Percentiles rank a stretch among this genome's conserved stretches.
Evolutionary conservation across 129 eudicot species (phyloP).

Genomic region (Sambucus nigra): DNA sequence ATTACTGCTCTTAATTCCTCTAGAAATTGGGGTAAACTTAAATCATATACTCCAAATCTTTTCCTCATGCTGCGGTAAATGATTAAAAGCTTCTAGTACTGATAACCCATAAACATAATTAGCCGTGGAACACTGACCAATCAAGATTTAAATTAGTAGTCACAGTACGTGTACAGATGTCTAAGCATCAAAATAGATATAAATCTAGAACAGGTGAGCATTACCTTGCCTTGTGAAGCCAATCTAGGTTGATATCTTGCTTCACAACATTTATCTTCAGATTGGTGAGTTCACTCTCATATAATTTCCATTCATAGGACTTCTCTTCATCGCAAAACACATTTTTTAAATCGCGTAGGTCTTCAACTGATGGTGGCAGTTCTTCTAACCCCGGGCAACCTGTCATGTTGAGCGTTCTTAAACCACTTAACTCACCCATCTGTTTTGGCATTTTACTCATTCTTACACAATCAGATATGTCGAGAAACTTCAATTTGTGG

Average conservation of each 20-base stretch:
- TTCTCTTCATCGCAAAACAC: not conserved
- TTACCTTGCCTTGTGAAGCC: conserved; percentile 3
- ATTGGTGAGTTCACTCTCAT: not conserved
- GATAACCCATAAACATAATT: too few species aligned
- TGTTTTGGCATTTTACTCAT: not conserved
- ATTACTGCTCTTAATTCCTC: too few species aligned
- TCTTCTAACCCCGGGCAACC: not conserved
- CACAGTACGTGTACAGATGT: too few species aligned
- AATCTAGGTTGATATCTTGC: not conserved
- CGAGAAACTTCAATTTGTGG: not conserved
- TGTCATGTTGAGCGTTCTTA: not conserved
- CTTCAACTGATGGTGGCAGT: not conserved
- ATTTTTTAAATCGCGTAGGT: not conserved
- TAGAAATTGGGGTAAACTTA: too few species aligned
- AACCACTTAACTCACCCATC: not conserved
- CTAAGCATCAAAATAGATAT: too few species aligned
- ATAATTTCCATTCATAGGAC: not conserved
- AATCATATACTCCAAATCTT: too few species aligned
- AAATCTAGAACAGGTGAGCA: too few species aligned
- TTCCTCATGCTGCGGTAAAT: too few species aligned
- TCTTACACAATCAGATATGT: not conserved
- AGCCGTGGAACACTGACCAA: too few species aligned
- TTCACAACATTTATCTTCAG: conserved; percentile 10
- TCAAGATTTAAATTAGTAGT: too few species aligned
- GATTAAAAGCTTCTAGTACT: too few species aligned